Percentiles rank a stretch among this genome's conserved stretches.
Conservation (phyloP, 768 basidiomycete genomes). For the Pleurotus cornucopiae region DNA sequence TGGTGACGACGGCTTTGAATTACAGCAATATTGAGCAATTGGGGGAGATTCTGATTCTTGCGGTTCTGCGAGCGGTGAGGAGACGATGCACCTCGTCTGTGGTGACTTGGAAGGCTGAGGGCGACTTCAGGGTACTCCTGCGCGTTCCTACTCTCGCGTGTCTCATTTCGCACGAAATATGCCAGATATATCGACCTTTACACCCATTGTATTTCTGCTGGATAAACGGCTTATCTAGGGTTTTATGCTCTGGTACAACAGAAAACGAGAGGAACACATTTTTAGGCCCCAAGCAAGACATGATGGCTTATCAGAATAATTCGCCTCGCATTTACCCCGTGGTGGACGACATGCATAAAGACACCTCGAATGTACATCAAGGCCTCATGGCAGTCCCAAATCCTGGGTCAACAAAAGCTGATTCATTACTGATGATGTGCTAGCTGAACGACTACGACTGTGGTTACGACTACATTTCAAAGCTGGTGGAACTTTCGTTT, state of each 20-base stretch:
- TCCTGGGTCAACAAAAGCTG: background rate
- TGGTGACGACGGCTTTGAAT: constrained; percentile 32
- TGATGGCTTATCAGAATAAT: constrained; percentile 2
- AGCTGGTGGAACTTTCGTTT: too few relatives aligned
- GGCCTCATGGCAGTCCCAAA: too few relatives aligned
- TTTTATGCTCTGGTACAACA: background rate
- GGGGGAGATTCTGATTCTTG: constrained; percentile 1
- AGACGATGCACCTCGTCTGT: background rate
- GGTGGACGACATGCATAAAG: background rate
- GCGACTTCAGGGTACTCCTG: constrained; percentile 3
- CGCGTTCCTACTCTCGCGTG: constrained; percentile 12
- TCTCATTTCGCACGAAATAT: constrained; percentile 11
- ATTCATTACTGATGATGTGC: background rate
- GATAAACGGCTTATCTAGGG: constrained; percentile 1
- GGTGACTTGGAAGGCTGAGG: background rate
- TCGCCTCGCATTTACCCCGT: constrained; percentile 4
- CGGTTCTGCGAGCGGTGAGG: background rate
- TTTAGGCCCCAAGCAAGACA: background rate
- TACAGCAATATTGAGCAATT: constrained; percentile 13
- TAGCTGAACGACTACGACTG: background rate
- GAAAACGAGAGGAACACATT: constrained; percentile 8
- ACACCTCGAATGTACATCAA: background rate
- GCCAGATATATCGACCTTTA: background rate
- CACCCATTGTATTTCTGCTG: background rate
- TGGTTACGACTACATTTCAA: background rate